Evolutionary conservation across 495 filamentous ascomycete species (phyloP), one percentile per base, ranked within the genome.

Genomic region (Penicillium crystallinum): DNA sequence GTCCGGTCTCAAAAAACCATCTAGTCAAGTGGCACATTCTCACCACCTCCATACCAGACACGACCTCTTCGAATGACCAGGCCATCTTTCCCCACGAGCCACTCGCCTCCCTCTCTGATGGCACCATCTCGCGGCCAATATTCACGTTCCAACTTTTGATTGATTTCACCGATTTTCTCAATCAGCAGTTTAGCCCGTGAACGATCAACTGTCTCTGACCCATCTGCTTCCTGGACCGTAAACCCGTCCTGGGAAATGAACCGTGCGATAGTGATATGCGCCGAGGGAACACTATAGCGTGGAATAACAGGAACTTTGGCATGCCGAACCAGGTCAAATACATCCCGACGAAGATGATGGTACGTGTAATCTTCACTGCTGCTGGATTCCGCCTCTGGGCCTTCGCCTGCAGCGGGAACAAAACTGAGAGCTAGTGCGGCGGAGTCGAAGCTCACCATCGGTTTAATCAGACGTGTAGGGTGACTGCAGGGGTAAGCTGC

Each of bases 41-140:
- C 70, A 1, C 89, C 89, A 14, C 82, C 88, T 31, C 89, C 89
- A 68, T 92, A 93, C 89, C 89, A 93, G 25, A 91, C 62, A 11
- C 75, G 74, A 1, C 89, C 89, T 40, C 68, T 74, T 17, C 84
- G 75, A 54, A 77, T 79, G 52, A 85, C 82, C n/a, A 91, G 61
- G 0, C 85, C 85, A 53, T 70, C 85, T 55, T 88, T 77, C 0
- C 87, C 89, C 15, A 91, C 78, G 49, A 83, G 75, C 87, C 88
- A 92, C 52, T 76, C 70, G 59, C 75, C 50, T 54, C 68, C 54
- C 56, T 82, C 69, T 12, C 67, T 61, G 39, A 71, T 64, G 14
- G 61, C 67, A n/a, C 60, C 69, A 14, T 52, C 49, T 22, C 69
- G 71, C 9, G 81, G 79, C 84, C 89, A 88, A 52, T 82, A 85